These are phyloP conservation scores for Lipomyces japonicus DNA, from an alignment of 805 yeast genomes.

Conservation along the genomic window DNA sequence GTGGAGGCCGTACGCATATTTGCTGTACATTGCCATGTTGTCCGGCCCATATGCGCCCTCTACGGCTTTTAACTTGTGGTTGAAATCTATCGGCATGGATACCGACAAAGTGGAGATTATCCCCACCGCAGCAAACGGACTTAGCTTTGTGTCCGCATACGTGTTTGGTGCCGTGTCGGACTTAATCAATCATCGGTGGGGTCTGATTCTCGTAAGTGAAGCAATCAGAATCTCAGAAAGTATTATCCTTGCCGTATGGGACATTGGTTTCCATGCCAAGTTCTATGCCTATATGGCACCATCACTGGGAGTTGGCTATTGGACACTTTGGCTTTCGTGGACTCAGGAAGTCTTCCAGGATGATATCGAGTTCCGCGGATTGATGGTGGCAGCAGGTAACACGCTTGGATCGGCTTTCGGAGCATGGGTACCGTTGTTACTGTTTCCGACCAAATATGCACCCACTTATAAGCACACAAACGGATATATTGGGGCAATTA, in stretches of 20 bases:
- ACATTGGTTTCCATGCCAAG: conserved; percentile 50
- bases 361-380: conserved; percentile 42
- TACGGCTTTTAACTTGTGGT: conserved; percentile 36
- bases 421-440: conserved; percentile 43
- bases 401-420: conserved; percentile 36
- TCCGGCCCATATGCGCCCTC: conserved; percentile 2
- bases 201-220: conserved; percentile 47
- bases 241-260: conserved; percentile 52
- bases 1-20: conserved; percentile 11
- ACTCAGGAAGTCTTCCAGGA: conserved; percentile 54
- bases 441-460: conserved; percentile 39
- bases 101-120: conserved; percentile 34
- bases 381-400: conserved; percentile 36
- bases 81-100: conserved; percentile 29
- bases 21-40: not conserved
- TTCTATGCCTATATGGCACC: conserved; percentile 59
- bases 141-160: conserved; percentile 34
- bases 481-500: conserved; percentile 14
- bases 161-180: conserved; percentile 36
- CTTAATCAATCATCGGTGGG: conserved; percentile 42
- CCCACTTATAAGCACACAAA: conserved; percentile 31
- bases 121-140: conserved; percentile 39
- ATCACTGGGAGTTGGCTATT: conserved; percentile 58
- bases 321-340: conserved; percentile 58
- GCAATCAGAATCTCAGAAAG: conserved; percentile 45